phyloP scores from a whole-genome alignment of 176 grass and related monocot genomes.

The Musa itinerans region DNA sequence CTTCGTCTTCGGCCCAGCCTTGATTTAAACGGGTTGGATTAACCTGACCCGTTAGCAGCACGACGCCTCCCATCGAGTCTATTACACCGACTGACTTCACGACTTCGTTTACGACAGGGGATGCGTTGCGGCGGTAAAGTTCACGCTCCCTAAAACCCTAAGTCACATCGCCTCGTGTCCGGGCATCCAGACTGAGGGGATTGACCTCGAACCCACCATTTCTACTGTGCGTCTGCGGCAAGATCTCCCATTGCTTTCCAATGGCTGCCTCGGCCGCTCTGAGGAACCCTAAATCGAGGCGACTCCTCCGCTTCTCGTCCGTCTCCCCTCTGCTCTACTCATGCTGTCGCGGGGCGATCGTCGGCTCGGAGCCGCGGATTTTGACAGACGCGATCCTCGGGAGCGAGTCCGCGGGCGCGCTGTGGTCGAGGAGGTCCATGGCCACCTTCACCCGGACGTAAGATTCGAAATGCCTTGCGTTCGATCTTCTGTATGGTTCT shows the following conservation, averaged over 20 bases:
- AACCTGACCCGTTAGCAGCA: too few relatives aligned
- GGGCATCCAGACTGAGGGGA: too few relatives aligned
- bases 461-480: not conserved
- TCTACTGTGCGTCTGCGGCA: not conserved
- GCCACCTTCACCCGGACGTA: conserved; percentile 94
- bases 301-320: conserved; percentile 31
- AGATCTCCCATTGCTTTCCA: conserved; percentile 11
- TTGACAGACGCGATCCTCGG: not conserved
- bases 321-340: conserved; percentile 10
- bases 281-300: conserved; percentile 23
- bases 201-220: not conserved
- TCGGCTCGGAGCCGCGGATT: conserved; percentile 9
- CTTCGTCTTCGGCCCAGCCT: too few relatives aligned
- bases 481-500: not conserved
- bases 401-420: not conserved
- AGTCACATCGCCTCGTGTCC: not conserved
- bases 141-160: not conserved
- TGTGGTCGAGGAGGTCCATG: conserved; percentile 65
- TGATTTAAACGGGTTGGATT: too few relatives aligned
- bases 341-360: conserved; percentile 26
- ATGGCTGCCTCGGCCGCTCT: conserved; percentile 47
- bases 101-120: too few relatives aligned
- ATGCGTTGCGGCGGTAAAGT: too few relatives aligned
- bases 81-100: too few relatives aligned
- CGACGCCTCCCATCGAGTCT: too few relatives aligned